Conservation (phyloP, 345 rosid genomes). For the Populus euphratica region DNA sequence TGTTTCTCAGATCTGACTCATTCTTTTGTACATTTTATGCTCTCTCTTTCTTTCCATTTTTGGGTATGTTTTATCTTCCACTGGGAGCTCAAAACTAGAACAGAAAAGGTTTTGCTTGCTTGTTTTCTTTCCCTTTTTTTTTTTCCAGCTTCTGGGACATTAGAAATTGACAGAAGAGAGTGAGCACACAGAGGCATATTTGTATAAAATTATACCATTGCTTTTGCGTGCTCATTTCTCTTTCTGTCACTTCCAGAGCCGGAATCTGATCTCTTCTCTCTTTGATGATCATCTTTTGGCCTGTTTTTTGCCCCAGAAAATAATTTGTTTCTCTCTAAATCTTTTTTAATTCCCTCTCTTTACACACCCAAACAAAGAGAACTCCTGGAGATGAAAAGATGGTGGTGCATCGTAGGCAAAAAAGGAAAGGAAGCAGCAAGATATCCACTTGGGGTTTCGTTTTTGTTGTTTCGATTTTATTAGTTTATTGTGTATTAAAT, state of each 20-base stretch:
- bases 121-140: not conserved
- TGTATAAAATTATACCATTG: slow-evolving; percentile 59
- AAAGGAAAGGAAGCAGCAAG: not conserved
- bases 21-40: slow-evolving; percentile 6
- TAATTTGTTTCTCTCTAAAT: not conserved
- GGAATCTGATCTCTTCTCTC: slow-evolving; percentile 23
- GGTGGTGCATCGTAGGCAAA: not conserved
- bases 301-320: slow-evolving; percentile 28
- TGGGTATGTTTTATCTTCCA: not conserved
- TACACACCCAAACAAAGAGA: not conserved
- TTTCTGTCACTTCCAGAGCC: slow-evolving; percentile 80
- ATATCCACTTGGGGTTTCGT: not conserved
- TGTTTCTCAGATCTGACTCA: slow-evolving; percentile 53
- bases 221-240: slow-evolving; percentile 97
- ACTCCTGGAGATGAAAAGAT: not conserved
- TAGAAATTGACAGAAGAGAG: slow-evolving; percentile 99
- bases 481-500: slow-evolving; percentile 13
- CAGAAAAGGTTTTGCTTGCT: not conserved
- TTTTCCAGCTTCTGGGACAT: slow-evolving; percentile 28
- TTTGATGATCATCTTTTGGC: slow-evolving; percentile 4
- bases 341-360: not conserved
- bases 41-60: not conserved
- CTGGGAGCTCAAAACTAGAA: not conserved
- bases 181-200: slow-evolving; percentile 86
- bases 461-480: slow-evolving; percentile 8